Evolutionary conservation across 2,329 filamentous ascomycete genomes (phyloP), one percentile per base, ranked within the genome.

Genomic region (Trichoderma citrinoviride): DNA sequence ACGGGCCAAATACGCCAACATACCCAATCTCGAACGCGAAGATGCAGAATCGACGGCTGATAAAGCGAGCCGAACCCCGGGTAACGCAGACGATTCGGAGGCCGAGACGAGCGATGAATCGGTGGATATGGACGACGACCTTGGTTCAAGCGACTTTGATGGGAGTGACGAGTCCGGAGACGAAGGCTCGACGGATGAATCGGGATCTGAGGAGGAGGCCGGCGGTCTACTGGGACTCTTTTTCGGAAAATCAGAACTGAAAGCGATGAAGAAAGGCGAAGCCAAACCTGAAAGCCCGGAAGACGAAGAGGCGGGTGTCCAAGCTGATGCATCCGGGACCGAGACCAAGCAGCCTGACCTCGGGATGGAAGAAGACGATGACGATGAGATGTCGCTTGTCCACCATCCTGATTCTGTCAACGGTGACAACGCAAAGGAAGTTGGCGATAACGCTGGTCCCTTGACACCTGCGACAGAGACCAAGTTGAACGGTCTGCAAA

Each of bases 71-170:
- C 53, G 70, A 44, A 70, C 44, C 8, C 67, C 65, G 25, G 70
- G 65, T 1, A 71, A 70, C 1, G 73, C 71, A 37, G 70, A 69
- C 27, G 67, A 57, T 57, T 19, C 62, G 12, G 73, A 77, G 25
- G 75, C 75, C 6, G 85, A 87, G 8, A 86, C 82, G 4, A 85
- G 82, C 49, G 87, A 90, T 68, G 87, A 89, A 72, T 89, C 87
- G 1, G 78, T 89, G 23, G 86, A 88, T 70, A 90, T 90, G 87
- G 87, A 89, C 68, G 86, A 89, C 66, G 86, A 89, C 64, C 76
- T 87, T 69, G 85, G 84, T 3, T 86, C 85, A 3, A 85, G 82
- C 29, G 85, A 88, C 50, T 79, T 80, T 72, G 76, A 69, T 7
- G 62, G 56, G 19, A 81, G 78, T 52, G 79, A 77, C 37, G 80